Base-by-base conservation (phyloP, 2,329 filamentous ascomycete genomes). In the Phialocephala sp. region DNA sequence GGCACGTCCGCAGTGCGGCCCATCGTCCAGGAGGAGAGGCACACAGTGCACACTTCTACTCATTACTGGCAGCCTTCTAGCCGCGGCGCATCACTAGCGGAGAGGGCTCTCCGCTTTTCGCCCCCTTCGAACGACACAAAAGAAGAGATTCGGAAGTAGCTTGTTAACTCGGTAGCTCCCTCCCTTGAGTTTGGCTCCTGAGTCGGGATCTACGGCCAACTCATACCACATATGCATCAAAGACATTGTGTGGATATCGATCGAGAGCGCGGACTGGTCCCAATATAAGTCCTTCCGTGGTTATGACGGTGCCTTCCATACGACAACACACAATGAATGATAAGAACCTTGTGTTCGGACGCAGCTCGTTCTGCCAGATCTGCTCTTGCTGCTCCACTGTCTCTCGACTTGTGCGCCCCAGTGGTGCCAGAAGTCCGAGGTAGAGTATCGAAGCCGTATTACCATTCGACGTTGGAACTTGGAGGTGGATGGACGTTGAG, bases 191-290 rank as follows among this genome's bases (percentile, higher is more conserved):
- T 8, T 59, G 12, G 27, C 58, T 35, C 37, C 18, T 18, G 18
- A 54, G 24, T 63, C 54, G 43, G 37, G 57, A 60, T 56, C 62
- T 60, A 47, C 57, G 59, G 57, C 57, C 62, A 64, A 39, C 62
- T 60, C 63, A 65, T 54, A 50, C 37, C 54, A 62, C 63, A 65
- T 57, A 50, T 37, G 58, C 63, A 61, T 61, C 63, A 58, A 61
- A 60, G 50, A 32, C 27, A 18, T 18, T 54, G 24, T 54, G 50
- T 54, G 50, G 50, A 24, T 35, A 54, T 54, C 50, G 24, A 54
- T 54, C 14, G 14, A 54, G 50, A 54, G 27, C 22, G 22, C 50
- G 24, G 27, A 54, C n/a, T 18, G 45, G 45, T 14, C 45, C 50
- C 15, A 54, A 54, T 54, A 54, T 32, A 4, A 54, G 12, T 35